Base-by-base conservation (phyloP, 2,329 filamentous ascomycete species). In the Apiospora rasikravindrae region DNA sequence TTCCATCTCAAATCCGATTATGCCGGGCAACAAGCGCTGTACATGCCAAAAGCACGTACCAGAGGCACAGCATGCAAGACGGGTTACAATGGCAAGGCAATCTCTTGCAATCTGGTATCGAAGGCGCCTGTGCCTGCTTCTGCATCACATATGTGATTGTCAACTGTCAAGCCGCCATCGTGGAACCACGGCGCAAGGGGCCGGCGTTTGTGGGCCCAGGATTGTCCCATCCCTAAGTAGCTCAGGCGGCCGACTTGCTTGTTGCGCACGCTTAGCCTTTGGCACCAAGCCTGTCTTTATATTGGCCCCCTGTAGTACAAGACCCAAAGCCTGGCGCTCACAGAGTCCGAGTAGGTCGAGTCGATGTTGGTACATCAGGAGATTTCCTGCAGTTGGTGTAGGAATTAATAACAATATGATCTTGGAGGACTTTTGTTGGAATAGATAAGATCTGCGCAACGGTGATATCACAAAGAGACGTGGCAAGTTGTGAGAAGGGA, bases 171-270 rank as follows among this genome's bases (percentile, higher is more conserved):
- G 57, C 57, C 57, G 33, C 57, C 57, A 40, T 64, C 57, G 57
- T 64, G 57, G 57, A 64, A 64, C 24, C 57, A 64, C 57, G 57
- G 57, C 57, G 57, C 57, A 40, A 64, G 33, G 33, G 57, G 57
- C 57, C 57, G 57, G n/a, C 29, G 22, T 64, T 64, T n/a, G 57
- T 64, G 57, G 57, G 57, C 29, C 57, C 53, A 61, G 19, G 37
- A 5, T 14, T 37, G 29, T n/a, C 57, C 33, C 29, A n/a, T 14
- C 37, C 29, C 19, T 64, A 13, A 22, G 14, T 33, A 61, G 29
- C 26, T 61, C 53, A 61, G 10, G 16, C 53, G 53, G 47, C 10
- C n/a, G n/a, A 22, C 29, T 33, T 37, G 29, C 16, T 37, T 37
- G 29, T 19, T 61, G 53, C 37, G 33, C 19, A 64, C 40, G 33